Evolutionary conservation across 208 protist species (phyloP).

Genomic region (Zelonia costaricensis): DNA sequence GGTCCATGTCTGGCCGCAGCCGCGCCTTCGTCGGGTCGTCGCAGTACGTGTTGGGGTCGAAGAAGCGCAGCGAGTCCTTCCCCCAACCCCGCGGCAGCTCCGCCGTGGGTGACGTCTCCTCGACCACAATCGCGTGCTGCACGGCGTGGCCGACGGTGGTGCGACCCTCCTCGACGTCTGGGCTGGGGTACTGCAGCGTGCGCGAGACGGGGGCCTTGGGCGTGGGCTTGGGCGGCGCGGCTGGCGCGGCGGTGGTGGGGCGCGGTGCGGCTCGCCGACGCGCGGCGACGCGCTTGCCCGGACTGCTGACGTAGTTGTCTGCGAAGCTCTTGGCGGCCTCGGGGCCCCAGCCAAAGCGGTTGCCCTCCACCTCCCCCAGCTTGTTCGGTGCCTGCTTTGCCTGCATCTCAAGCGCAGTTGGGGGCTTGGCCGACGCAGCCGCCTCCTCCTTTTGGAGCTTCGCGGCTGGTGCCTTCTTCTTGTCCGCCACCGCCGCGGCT

Average conservation of each 20-base stretch:
- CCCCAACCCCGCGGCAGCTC: slow-evolving; percentile 71
- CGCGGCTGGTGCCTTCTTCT: no score
- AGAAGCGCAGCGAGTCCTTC: slow-evolving; percentile 61
- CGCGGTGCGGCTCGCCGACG: background rate
- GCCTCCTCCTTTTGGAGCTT: no score
- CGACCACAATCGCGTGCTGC: slow-evolving; percentile 27
- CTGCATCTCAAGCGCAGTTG: no score
- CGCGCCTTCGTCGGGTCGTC: slow-evolving; percentile 72
- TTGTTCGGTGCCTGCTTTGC: no score
- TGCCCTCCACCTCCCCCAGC: slow-evolving; percentile 14
- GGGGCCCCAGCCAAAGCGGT: slow-evolving; percentile 58
- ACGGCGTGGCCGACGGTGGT: slow-evolving; percentile 44
- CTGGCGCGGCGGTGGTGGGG: slow-evolving; percentile 12
- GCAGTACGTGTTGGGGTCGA: slow-evolving; percentile 81
- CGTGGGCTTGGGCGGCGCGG: slow-evolving; percentile 5
- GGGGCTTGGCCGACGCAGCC: no score
- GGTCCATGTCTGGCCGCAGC: slow-evolving; percentile 26
- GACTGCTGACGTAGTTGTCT: slow-evolving; percentile 70
- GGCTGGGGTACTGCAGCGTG: slow-evolving; percentile 7
- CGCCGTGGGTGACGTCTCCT: slow-evolving; percentile 20
- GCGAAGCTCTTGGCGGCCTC: slow-evolving; percentile 70
- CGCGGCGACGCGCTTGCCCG: slow-evolving; percentile 53
- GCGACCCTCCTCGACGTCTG: slow-evolving; percentile 9
- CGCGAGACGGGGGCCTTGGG: slow-evolving; percentile 8
- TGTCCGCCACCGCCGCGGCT: slow-evolving; percentile 9